Evolutionary conservation across 1,284 basidiomycete species (phyloP), one percentile per base, ranked within the genome.

Genomic region (Peniophora sp.): DNA sequence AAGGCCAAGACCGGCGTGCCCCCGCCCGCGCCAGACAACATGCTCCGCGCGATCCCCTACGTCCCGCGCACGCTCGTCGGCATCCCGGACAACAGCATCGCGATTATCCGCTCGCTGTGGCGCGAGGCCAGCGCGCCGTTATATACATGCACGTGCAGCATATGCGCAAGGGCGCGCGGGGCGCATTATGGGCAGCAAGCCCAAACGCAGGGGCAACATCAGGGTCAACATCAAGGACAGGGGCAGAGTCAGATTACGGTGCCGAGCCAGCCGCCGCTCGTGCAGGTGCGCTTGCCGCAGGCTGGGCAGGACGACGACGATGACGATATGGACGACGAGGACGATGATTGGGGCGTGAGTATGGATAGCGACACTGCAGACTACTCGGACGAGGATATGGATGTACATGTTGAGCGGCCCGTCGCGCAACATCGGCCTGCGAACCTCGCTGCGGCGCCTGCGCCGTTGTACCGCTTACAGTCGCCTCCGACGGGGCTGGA

Each of bases 71-170:
- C 79, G n/a, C 59, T 75, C 15, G 63, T 70, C 1, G 75, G 81
- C 54, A 65, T 87, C 60, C 81, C 85, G 0, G 63, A 68, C n/a
- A 82, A 74, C 54, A 84, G 80, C 53, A 54, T 76, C 24, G 81
- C 85, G 20, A 72, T 78, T 1, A 65, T 88, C 34, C 75, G 67
- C 65, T 58, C 58, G 51, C 85, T 86, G 57, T 50, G 82, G 85
- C 72, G 82, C 47, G 85, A 88, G 54, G 85, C 83, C 0, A 85
- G 81, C 62, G 69, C 75, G 1, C 83, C 83, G 0, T 57, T 88
- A 22, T 88, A 83, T 60, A 78, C 83, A 44, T 88, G 86, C 60
- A 73, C 75, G 41, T 88, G 86, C 62, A 71, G 70, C 15, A 79
- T 88, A 32, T 88, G 86, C 62, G 78, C 83, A 53, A 78, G 85